Percentiles rank a stretch among this genome's conserved stretches.
These are phyloP conservation scores for Blastocystis sp. DNA, from an alignment of 352 stramenopile species.

Conservation along the genomic window DNA sequence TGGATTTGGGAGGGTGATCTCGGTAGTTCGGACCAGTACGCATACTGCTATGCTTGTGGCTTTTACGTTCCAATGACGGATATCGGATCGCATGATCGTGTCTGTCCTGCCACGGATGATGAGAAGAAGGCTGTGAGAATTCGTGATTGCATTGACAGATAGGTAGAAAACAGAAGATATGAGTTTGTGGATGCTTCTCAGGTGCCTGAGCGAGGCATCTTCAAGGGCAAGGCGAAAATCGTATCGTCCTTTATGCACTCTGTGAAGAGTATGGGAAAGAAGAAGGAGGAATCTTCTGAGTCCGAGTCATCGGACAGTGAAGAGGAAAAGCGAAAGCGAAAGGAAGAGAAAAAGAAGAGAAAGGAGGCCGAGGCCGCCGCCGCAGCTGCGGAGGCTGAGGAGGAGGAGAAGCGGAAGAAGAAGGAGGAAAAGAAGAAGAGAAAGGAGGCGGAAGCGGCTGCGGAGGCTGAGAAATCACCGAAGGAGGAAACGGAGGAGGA, in stretches of 20 bases:
- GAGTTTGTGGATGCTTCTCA: constrained; percentile 49
- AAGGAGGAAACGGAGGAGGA: constrained; percentile 23
- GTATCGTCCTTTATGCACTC: background rate
- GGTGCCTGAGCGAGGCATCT: background rate
- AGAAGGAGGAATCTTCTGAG: background rate
- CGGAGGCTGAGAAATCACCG: background rate
- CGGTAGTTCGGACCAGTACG: constrained; percentile 37
- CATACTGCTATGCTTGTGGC: constrained; percentile 47
- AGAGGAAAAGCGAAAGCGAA: constrained; percentile 18
- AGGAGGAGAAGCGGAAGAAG: background rate
- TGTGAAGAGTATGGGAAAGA: constrained; percentile 28
- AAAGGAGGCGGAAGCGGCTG: background rate
- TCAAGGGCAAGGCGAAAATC: constrained; percentile 1
- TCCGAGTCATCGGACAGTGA: background rate
- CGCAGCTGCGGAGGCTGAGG: background rate
- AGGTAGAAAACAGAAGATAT: constrained; percentile 8
- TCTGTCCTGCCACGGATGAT: constrained; percentile 22
- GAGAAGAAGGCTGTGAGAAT: background rate
- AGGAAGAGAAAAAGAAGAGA: background rate
- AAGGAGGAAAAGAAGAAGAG: constrained; percentile 3
- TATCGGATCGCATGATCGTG: constrained; percentile 28
- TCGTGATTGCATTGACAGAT: background rate
- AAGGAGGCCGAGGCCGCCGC: background rate
- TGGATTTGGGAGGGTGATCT: background rate
- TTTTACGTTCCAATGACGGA: constrained; percentile 28